Base-by-base conservation (phyloP, 2,329 filamentous ascomycete species). In the Pseudopyrenochaeta lycopersici region DNA sequence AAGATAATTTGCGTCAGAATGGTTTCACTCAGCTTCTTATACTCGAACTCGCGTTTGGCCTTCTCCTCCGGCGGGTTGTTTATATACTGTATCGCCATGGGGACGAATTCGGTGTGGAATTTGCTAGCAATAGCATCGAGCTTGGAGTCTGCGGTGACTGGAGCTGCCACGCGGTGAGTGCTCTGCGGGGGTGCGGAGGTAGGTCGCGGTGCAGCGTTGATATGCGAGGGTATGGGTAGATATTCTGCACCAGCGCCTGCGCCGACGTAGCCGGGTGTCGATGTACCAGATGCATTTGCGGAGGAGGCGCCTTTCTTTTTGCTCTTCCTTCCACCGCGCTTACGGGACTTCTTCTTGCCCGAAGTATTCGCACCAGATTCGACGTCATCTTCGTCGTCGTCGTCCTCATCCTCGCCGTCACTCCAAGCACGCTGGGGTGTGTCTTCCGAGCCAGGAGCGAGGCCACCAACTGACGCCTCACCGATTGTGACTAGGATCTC, bases 1-100 rank as follows among this genome's bases (percentile, higher is more conserved):
- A 95, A 77, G 32, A 94, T 69, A 2, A 92, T 85, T 64, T 92
- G 89, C 57, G 88, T 86, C 80, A 95, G 81, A 33, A 92, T 84
- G 4, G 88, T 90, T 79, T 95, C 91, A 3, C 86, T 88, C 15
- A 95, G 74, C 70, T 85, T 88, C 71, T 89, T 87, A 72, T 94
- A 88, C 68, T 93, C 89, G 30, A 92, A 90, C 12, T 84, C 83
- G 44, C 85, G 80, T 80, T 90, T 91, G 73, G 88, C 87, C 33
- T 78, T 65, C 12, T 75, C 68, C 3, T 76, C 71, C 0, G 91
- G 90, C 10, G 91, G 88, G 7, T 82, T 78, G 5, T 77, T 78
- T 17, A 84, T 82, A 70, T 86, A 94, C 20, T 86, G 76, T 3
- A 82, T 75, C 64, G 87, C 90, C 6, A 88, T 72, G 1, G 90